Percentiles rank a stretch among this genome's conserved stretches.
These are phyloP conservation scores for Pseudozyma sp. DNA, from an alignment of 1,284 basidiomycete species.

Conservation along the genomic window DNA sequence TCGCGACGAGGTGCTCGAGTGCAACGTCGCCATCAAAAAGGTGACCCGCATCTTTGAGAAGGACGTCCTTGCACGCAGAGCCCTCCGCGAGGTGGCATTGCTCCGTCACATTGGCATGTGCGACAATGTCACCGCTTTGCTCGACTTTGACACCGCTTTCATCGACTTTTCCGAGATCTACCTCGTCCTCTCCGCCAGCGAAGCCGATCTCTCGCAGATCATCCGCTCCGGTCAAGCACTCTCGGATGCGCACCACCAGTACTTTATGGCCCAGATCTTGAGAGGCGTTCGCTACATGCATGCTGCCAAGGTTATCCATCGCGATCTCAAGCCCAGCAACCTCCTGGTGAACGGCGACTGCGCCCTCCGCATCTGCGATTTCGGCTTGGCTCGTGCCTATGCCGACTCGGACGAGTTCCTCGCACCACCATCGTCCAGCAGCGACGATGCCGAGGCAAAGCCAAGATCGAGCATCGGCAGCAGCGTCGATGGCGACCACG, in stretches of 20 bases:
- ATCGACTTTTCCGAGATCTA: slow-evolving; percentile 68
- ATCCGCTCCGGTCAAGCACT: slow-evolving; percentile 64
- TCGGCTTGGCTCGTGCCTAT: slow-evolving; percentile 65
- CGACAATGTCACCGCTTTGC: slow-evolving; percentile 61
- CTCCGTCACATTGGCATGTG: slow-evolving; percentile 60
- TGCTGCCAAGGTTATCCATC: slow-evolving; percentile 63
- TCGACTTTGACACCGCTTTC: slow-evolving; percentile 68
- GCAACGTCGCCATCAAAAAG: slow-evolving; percentile 68
- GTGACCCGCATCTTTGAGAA: slow-evolving; percentile 66
- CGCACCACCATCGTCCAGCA: slow-evolving; percentile 18
- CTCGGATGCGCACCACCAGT: slow-evolving; percentile 65
- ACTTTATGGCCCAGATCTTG: slow-evolving; percentile 66
- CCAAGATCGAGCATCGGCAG: slow-evolving; percentile 18
- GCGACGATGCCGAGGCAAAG: slow-evolving; percentile 19
- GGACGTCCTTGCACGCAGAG: slow-evolving; percentile 64
- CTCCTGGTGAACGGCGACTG: slow-evolving; percentile 68
- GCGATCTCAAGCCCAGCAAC: slow-evolving; percentile 68
- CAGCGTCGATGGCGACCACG: slow-evolving; percentile 21
- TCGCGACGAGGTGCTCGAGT: slow-evolving; percentile 57
- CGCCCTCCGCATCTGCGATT: slow-evolving; percentile 64
- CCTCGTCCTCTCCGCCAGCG: slow-evolving; percentile 63
- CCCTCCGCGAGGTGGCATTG: slow-evolving; percentile 63
- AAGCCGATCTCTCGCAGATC: slow-evolving; percentile 67
- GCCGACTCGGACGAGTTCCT: slow-evolving; percentile 34
- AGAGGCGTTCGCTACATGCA: slow-evolving; percentile 67